Base-by-base conservation (phyloP, 257 asterid species). In the Lavandula angustifolia region DNA sequence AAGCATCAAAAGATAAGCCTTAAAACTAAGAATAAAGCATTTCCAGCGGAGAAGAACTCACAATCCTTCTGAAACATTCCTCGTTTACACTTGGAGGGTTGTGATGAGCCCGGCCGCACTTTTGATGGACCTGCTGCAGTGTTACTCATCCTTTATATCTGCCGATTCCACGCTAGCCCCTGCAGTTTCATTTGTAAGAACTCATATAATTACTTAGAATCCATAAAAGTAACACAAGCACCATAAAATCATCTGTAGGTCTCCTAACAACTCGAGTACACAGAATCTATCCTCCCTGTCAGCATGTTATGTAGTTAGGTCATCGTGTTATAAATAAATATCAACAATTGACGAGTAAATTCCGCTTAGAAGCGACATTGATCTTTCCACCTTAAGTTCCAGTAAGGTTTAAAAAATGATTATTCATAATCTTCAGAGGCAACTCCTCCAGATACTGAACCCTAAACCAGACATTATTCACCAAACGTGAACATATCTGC, bases 51-150 rank as follows among this genome's bases (percentile, higher is more conserved):
- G 42, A 48, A 67, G 62, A 47, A 77, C 99, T 70, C 52, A 92
- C 97, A 70, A 51, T 92, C 99, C 82, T 92, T 92, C 79, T 89
- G 99, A 62, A 90, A 89, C 85, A 92, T 82, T 64, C 96, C 97
- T 1, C 94, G 95, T 76, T 92, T 92, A 49, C 97, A 91, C 80
- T 92, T 92, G 43, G 96, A 78, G 58, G 87, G 79, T 67, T 89
- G 98, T 6, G 95, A 81, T 27, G 96, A 70, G 29, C 89, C 89
- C 11, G 54, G 75, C 75, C 79, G 87, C 4, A 51, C 81, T 81
- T 89, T 88, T 22, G 92, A 85, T 8, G 95, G 68, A 50, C 85
- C 92, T 31, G 81, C 79, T 12, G 84, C 18, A 9, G 80, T 5
- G 49, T 71, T 89, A 73, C 55, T 88, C 97, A 89, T 92, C 80